A percentile compares a stretch with the other conserved stretches of the same genome.
Conservation (phyloP, 2,329 filamentous ascomycete species). For the Cercospora citrullina region DNA sequence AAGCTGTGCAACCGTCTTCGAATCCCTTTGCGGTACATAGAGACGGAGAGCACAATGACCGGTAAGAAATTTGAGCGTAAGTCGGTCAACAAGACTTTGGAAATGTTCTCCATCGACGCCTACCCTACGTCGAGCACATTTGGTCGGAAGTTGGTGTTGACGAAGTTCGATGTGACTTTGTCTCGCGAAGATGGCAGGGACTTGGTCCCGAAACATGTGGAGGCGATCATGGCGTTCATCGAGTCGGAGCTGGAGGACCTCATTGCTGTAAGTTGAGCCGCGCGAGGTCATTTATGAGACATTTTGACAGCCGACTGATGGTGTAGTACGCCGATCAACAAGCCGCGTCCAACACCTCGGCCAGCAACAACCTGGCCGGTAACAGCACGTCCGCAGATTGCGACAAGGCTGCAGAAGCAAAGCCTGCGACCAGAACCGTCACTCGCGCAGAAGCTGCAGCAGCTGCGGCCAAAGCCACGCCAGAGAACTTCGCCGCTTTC, state of each 20-base stretch:
- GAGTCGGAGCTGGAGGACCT: neutral
- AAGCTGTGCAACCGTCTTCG: neutral
- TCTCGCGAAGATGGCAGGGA: neutral
- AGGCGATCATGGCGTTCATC: neutral
- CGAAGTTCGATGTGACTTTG: neutral
- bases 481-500: conserved; percentile 4
- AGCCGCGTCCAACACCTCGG: neutral
- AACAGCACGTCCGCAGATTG: neutral
- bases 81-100: neutral
- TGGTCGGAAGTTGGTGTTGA: neutral
- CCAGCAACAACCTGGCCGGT: neutral
- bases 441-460: neutral
- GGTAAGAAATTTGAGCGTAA: neutral
- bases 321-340: neutral
- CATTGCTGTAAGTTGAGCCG: neutral
- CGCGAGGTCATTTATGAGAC: neutral
- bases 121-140: neutral
- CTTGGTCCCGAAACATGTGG: neutral
- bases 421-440: neutral
- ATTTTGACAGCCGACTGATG: neutral
- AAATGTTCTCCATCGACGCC: neutral
- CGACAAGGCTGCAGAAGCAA: neutral
- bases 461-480: neutral
- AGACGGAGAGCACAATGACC: neutral
- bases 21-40: neutral